Evolutionary conservation across 176 grass and related monocot species (phyloP), one percentile per base, ranked within the genome.

Genomic region (Oryza longistaminata): DNA sequence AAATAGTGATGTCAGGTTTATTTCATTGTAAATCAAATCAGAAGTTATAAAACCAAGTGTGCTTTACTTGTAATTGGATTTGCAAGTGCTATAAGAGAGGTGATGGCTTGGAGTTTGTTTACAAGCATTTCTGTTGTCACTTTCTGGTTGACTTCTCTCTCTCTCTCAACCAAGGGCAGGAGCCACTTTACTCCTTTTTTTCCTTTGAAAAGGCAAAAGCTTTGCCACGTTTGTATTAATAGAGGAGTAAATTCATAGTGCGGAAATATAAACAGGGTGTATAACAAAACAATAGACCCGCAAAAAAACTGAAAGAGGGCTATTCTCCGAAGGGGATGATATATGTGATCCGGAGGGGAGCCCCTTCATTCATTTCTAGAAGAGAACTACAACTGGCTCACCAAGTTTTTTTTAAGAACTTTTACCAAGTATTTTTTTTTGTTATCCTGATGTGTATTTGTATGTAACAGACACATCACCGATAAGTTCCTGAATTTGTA

Each of bases 21-120:
- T 35, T 73, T 86, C 66, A 61, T 49, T 79, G 84, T 68, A 78
- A 74, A 73, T 68, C 45, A 44, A 53, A 21, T 21, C 31, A 70
- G 16, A 70, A 16, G 71, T 61, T 80, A 50, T 7, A 68, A 86
- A 68, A 90, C 11, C 13, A 40, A 71, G n/a, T 80, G 79, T 87
- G 74, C 35, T 74, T 74, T 78, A 78, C 61, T 40, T 68, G 17
- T 62, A 27, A 37, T 83, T 90, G 80, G 74, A 68, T 74, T 68
- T 79, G 13, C 3, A 83, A 69, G 42, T 40, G 11, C 9, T 78
- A 61, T 60, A 82, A 22, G 79, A 27, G 27, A 78, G 22, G 40
- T 75, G 52, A 19, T 75, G 29, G 49, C 55, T 75, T 74, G 50
- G 9, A 68, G 16, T 45, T 67, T 77, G 46, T 70, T 76, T 69